Percentiles rank a stretch among this genome's conserved stretches.
Evolutionary conservation across 2,329 filamentous ascomycete genomes (phyloP).

Genomic region (Fusarium goolgardi): DNA sequence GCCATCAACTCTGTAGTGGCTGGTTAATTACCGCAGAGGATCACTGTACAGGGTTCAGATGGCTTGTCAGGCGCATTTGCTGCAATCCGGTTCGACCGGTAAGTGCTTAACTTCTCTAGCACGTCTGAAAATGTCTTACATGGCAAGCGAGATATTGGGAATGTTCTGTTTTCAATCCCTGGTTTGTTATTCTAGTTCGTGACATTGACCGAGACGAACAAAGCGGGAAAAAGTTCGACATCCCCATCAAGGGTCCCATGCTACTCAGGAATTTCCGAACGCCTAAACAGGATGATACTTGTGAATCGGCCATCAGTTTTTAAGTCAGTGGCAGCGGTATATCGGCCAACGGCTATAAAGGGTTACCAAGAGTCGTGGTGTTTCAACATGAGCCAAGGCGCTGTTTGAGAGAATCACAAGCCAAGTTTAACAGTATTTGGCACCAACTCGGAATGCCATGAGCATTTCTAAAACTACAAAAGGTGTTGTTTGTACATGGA

Average conservation of each 20-base stretch:
- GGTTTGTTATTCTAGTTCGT: slow-evolving; percentile 7
- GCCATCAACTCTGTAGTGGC: slow-evolving; percentile 32
- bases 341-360: background rate
- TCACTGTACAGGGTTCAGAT: slow-evolving; percentile 27
- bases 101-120: slow-evolving; percentile 22
- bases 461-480: slow-evolving; percentile 47
- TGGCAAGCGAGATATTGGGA: slow-evolving; percentile 8
- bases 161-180: slow-evolving; percentile 15
- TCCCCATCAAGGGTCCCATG: slow-evolving; percentile 38
- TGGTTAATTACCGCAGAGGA: slow-evolving; percentile 39
- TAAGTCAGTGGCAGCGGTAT: slow-evolving; percentile 3
- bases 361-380: background rate
- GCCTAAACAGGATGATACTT: slow-evolving; percentile 5
- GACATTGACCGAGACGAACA: slow-evolving; percentile 1
- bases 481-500: slow-evolving; percentile 46
- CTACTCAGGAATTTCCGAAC: slow-evolving; percentile 18
- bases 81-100: slow-evolving; percentile 36
- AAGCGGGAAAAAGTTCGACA: slow-evolving; percentile 17
- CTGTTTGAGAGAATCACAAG: slow-evolving; percentile 13
- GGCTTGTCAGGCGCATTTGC: slow-evolving; percentile 22
- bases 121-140: slow-evolving; percentile 24
- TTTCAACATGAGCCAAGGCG: slow-evolving; percentile 4
- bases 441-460: slow-evolving; percentile 28
- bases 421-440: slow-evolving; percentile 20
- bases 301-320: slow-evolving; percentile 12